These are phyloP conservation scores for Exophiala phaeomuriformis DNA, from an alignment of 2,329 filamentous ascomycete genomes.

Conservation along the genomic window DNA sequence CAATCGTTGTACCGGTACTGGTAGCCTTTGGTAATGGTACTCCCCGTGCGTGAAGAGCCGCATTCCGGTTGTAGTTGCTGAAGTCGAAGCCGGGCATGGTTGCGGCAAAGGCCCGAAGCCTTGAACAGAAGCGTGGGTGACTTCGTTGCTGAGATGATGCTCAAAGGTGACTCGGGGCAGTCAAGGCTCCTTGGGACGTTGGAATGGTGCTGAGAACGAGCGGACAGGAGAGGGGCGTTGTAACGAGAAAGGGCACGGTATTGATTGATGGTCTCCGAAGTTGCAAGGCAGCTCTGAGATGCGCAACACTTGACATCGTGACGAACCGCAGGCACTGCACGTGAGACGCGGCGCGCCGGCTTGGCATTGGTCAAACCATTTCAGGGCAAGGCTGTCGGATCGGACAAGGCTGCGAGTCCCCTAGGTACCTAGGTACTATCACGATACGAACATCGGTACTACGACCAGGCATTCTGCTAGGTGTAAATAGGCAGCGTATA, in stretches of 20 bases:
- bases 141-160: too few relatives aligned
- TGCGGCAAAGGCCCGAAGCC: constrained; percentile 15
- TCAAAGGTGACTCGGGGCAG: too few relatives aligned
- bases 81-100: constrained; percentile 96
- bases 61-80: constrained; percentile 99
- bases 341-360: not conserved
- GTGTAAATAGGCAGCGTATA: too few relatives aligned
- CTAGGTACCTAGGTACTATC: not conserved
- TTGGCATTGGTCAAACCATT: not conserved
- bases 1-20: constrained; percentile 97
- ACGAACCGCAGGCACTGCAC: constrained; percentile 1
- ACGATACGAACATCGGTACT: too few relatives aligned
- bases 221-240: not conserved
- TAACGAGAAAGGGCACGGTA: not conserved
- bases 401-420: not conserved
- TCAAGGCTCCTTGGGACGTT: too few relatives aligned
- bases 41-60: constrained; percentile 85
- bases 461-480: too few relatives aligned
- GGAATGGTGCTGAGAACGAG: not conserved
- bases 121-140: not conserved
- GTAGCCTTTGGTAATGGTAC: constrained; percentile 95
- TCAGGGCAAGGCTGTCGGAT: not conserved
- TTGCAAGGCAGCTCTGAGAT: constrained; percentile 9
- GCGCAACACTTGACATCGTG: constrained; percentile 3
- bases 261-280: not conserved